Conservation (phyloP, 768 basidiomycete species). For the Phaeotremella fagi region DNA sequence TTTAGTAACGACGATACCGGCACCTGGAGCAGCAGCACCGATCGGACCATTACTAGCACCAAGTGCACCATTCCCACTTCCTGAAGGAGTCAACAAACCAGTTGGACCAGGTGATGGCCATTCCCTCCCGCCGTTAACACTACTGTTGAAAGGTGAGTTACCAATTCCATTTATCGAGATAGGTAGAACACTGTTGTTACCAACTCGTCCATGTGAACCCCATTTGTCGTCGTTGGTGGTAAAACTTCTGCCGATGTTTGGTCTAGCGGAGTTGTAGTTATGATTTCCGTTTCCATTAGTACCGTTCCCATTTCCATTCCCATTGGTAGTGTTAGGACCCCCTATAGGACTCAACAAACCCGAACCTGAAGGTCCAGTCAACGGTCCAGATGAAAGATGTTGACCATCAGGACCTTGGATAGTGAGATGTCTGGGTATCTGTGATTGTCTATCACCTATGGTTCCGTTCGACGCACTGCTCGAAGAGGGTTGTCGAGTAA, state of each 20-base stretch:
- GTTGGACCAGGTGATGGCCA: slow-evolving; percentile 18
- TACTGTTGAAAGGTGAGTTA: not conserved
- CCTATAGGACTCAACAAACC: not conserved
- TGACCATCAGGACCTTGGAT: slow-evolving; percentile 6
- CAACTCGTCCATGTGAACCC: slow-evolving; percentile 1
- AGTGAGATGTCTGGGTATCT: not conserved
- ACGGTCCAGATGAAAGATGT: slow-evolving; percentile 8
- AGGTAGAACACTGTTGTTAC: not conserved
- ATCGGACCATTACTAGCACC: slow-evolving; percentile 15
- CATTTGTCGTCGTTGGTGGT: slow-evolving; percentile 24
- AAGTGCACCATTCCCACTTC: slow-evolving; percentile 2
- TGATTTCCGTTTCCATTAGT: not conserved
- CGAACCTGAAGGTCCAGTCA: slow-evolving; percentile 12
- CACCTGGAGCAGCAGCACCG: slow-evolving; percentile 28
- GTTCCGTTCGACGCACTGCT: not conserved
- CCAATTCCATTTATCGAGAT: not conserved
- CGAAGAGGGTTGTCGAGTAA: slow-evolving; percentile 3
- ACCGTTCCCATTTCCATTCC: not conserved
- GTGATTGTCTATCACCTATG: slow-evolving; percentile 2
- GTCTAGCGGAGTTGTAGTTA: slow-evolving; percentile 8
- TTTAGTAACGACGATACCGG: slow-evolving; percentile 68
- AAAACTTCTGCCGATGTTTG: slow-evolving; percentile 22
- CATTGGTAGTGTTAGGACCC: not conserved
- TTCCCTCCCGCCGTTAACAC: slow-evolving; percentile 2
- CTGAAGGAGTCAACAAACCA: slow-evolving; percentile 8